These are phyloP conservation scores for Magnolia sinica DNA, from an alignment of 164 flowering plant genomes.

Conservation along the genomic window DNA sequence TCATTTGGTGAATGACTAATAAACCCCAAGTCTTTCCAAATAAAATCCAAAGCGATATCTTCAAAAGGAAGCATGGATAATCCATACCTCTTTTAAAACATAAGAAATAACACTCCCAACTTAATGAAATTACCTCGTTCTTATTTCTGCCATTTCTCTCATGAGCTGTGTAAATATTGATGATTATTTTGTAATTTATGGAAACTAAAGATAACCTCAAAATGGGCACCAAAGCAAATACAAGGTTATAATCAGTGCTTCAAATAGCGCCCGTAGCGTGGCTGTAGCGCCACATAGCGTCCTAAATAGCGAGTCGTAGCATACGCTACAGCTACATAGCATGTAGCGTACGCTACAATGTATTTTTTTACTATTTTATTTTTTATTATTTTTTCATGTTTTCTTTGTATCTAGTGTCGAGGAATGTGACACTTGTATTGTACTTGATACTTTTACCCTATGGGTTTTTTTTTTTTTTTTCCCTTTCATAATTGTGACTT, in stretches of 20 bases:
- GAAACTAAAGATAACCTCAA: not conserved
- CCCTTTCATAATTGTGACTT: too few species aligned
- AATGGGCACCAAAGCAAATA: not conserved
- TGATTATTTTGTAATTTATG: not conserved
- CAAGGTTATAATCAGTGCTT: not conserved
- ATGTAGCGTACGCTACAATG: too few species aligned
- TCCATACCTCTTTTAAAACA: not conserved
- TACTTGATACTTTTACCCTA: too few species aligned
- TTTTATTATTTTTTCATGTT: too few species aligned
- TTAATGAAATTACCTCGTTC: not conserved
- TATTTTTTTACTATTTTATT: too few species aligned
- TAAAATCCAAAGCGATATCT: not conserved
- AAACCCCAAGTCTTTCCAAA: not conserved
- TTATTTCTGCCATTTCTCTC: not conserved
- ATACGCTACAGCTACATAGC: too few species aligned
- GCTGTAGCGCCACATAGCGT: too few species aligned
- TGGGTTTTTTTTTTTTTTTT: too few species aligned
- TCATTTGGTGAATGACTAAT: not conserved
- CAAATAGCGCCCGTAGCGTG: too few species aligned
- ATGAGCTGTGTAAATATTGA: not conserved
- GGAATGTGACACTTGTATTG: too few species aligned
- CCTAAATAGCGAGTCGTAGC: too few species aligned
- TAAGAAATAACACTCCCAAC: not conserved
- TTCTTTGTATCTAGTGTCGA: too few species aligned
- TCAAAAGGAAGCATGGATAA: not conserved